Conservation (phyloP, 1,139 yeast genomes). For the Blastobotrys persicus region DNA sequence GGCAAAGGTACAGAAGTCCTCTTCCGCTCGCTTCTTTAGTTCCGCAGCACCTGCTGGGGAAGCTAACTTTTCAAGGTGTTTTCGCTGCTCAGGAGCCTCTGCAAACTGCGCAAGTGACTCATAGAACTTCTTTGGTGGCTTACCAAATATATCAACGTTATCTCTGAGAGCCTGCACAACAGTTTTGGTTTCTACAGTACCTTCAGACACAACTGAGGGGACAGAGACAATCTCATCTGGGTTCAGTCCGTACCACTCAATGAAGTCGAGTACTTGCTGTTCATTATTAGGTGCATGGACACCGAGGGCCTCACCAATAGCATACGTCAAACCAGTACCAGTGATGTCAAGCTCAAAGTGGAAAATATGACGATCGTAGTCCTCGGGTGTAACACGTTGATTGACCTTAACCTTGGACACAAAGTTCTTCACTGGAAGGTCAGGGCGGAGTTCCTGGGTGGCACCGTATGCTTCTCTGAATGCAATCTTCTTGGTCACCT, state of each 20-base stretch:
- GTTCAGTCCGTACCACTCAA: slow-evolving; percentile 67
- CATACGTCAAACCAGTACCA: slow-evolving; percentile 88
- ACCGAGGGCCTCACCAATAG: slow-evolving; percentile 96
- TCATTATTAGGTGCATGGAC: slow-evolving; percentile 84
- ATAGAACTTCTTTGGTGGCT: slow-evolving; percentile 93
- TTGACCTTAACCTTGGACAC: slow-evolving; percentile 89
- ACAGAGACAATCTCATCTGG: slow-evolving; percentile 67
- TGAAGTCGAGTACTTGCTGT: slow-evolving; percentile 63
- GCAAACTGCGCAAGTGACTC: slow-evolving; percentile 78
- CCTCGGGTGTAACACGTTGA: slow-evolving; percentile 86
- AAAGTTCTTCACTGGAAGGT: slow-evolving; percentile 79
- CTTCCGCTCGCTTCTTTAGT: slow-evolving; percentile 82
- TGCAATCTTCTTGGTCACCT: slow-evolving; percentile 66
- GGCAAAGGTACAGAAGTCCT: slow-evolving; percentile 73
- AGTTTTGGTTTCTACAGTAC: slow-evolving; percentile 67
- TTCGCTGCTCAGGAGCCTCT: slow-evolving; percentile 63
- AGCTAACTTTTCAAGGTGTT: slow-evolving; percentile 58
- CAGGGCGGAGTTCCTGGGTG: slow-evolving; percentile 71
- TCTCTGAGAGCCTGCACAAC: slow-evolving; percentile 78
- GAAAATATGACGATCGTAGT: slow-evolving; percentile 93
- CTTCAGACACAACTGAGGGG: slow-evolving; percentile 60
- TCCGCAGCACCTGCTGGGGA: slow-evolving; percentile 83
- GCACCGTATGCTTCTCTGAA: slow-evolving; percentile 78
- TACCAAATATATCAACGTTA: slow-evolving; percentile 84
- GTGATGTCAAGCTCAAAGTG: slow-evolving; percentile 91